Percentiles rank a stretch among this genome's conserved stretches.
These are phyloP conservation scores for Colletotrichum phormii DNA, from an alignment of 2,329 filamentous ascomycete species.

Conservation along the genomic window DNA sequence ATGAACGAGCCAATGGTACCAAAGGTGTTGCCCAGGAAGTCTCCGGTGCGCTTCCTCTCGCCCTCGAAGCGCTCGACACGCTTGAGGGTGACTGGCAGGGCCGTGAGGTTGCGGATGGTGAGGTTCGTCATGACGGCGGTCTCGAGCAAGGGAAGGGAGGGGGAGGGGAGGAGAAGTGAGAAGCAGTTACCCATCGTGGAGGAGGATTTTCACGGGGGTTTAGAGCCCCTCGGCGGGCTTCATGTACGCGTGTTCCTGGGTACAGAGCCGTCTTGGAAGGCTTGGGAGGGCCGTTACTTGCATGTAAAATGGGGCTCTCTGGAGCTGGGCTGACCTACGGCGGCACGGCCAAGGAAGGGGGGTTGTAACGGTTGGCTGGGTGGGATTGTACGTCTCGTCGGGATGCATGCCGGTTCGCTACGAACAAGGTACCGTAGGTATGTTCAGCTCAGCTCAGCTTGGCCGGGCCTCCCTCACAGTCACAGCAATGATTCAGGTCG, in stretches of 20 bases:
- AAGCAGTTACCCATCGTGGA: slow-evolving; percentile 28
- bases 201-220: slow-evolving; percentile 32
- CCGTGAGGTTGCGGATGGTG: slow-evolving; percentile 85
- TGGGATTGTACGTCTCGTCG: slow-evolving; percentile 20
- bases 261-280: slow-evolving; percentile 27
- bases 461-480: not conserved
- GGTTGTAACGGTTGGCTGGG: slow-evolving; percentile 2
- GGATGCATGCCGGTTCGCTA: not conserved
- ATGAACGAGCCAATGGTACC: slow-evolving; percentile 56
- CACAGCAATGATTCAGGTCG: not conserved
- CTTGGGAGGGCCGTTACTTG: slow-evolving; percentile 26
- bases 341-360: slow-evolving; percentile 18
- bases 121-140: slow-evolving; percentile 62
- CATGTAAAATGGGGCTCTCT: slow-evolving; percentile 31
- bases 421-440: not conserved
- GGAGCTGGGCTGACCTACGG: slow-evolving; percentile 20
- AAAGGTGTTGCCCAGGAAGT: slow-evolving; percentile 59
- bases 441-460: slow-evolving; percentile 33
- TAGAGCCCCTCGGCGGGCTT: slow-evolving; percentile 26
- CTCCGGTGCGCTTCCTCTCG: slow-evolving; percentile 53
- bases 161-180: slow-evolving; percentile 28
- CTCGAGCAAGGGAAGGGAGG: slow-evolving; percentile 22
- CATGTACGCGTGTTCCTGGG: slow-evolving; percentile 23
- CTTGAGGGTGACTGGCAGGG: slow-evolving; percentile 78
- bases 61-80: slow-evolving; percentile 78